phyloP scores from a whole-genome alignment of 108 stramenopile species.

The Cyclotella kingstonii region DNA sequence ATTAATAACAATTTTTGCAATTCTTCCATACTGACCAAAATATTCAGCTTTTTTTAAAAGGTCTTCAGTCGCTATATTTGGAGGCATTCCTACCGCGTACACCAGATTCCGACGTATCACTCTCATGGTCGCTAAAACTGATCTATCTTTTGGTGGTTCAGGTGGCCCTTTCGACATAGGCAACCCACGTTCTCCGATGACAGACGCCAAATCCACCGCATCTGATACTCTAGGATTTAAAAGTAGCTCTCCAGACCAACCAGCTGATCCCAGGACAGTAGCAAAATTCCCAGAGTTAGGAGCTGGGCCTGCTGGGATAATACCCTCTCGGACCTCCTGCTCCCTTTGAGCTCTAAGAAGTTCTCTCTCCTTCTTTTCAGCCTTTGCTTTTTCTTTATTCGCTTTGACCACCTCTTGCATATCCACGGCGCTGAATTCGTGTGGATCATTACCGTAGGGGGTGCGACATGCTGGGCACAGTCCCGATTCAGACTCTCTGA shows the following conservation, averaged over 20 bases:
- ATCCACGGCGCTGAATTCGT: conserved; percentile 94
- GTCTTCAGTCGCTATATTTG: conserved; percentile 84
- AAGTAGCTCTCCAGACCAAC: conserved; percentile 20
- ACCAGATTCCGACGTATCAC: conserved; percentile 97
- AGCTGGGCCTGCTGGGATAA: background rate
- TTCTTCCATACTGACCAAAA: conserved; percentile 97
- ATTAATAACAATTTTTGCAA: conserved; percentile 94
- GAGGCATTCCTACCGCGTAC: conserved; percentile 93
- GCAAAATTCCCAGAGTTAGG: conserved; percentile 7
- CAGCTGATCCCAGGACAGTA: conserved; percentile 28
- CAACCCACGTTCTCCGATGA: conserved; percentile 30
- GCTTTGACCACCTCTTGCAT: conserved; percentile 88
- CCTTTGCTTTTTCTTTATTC: conserved; percentile 84
- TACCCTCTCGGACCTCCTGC: conserved; percentile 53
- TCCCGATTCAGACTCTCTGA: conserved; percentile 93
- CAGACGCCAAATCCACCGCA: conserved; percentile 33
- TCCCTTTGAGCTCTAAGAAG: conserved; percentile 56
- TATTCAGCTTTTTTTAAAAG: conserved; percentile 86
- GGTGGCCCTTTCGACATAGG: conserved; percentile 46
- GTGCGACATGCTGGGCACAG: conserved; percentile 97
- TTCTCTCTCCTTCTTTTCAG: conserved; percentile 77
- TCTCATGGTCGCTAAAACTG: conserved; percentile 92
- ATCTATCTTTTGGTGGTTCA: conserved; percentile 84
- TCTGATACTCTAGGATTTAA: conserved; percentile 9
- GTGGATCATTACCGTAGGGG: conserved; percentile 95